Evolutionary conservation across 768 basidiomycete genomes (phyloP).

Genomic region (Suillus luteus): DNA sequence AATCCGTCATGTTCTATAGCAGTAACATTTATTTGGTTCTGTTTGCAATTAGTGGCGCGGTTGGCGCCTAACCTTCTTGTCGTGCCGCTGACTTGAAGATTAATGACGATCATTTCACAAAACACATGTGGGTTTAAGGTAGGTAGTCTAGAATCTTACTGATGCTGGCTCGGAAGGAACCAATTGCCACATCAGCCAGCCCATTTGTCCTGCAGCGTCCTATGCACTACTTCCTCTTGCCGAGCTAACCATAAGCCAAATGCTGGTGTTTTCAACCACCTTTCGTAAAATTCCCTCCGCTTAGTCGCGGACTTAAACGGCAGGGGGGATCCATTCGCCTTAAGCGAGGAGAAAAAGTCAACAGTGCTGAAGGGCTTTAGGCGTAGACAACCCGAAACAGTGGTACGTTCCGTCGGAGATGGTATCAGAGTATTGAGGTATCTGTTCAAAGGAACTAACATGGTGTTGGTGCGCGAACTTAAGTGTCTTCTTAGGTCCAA

Average conservation of each 20-base stretch:
- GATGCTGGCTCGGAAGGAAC: background rate
- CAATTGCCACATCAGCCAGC: background rate
- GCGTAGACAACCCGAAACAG: constrained; percentile 37
- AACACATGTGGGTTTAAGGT: background rate
- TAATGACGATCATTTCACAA: background rate
- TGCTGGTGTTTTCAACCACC: constrained; percentile 72
- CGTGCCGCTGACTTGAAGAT: constrained; percentile 6
- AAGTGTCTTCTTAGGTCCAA: constrained; percentile 79
- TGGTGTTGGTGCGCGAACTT: constrained; percentile 77
- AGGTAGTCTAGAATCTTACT: background rate
- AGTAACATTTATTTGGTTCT: constrained; percentile 26
- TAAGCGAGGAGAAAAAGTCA: constrained; percentile 74
- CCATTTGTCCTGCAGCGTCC: constrained; percentile 42
- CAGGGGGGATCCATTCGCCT: constrained; percentile 65
- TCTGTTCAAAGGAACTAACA: constrained; percentile 87
- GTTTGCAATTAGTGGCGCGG: constrained; percentile 29
- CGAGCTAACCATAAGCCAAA: constrained; percentile 81
- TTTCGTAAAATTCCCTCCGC: constrained; percentile 74
- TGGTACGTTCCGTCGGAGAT: constrained; percentile 49
- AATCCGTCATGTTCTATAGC: constrained; percentile 21
- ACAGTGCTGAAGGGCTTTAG: constrained; percentile 71
- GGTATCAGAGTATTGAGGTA: constrained; percentile 91
- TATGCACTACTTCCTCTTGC: constrained; percentile 72
- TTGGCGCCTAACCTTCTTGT: background rate
- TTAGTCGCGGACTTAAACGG: constrained; percentile 72